phyloP scores from a whole-genome alignment of 192 early-diverging fungal species.

The Coemansia sp. region DNA sequence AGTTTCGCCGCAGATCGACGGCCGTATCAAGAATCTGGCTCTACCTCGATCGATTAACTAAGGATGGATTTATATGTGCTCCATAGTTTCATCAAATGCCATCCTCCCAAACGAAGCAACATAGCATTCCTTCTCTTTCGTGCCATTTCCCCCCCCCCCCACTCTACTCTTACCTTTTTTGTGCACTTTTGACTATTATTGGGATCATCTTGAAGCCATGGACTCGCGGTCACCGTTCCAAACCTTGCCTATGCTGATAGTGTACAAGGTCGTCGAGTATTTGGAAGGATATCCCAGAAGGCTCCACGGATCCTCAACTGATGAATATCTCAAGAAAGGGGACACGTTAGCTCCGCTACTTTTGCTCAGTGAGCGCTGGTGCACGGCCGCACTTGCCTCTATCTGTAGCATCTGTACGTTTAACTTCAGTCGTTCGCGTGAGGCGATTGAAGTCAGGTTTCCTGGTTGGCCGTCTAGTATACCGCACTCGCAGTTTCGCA shows the following conservation, averaged over 20 bases:
- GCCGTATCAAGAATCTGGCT: slow-evolving; percentile 49
- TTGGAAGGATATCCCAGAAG: background rate
- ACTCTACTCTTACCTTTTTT: background rate
- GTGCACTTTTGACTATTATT: background rate
- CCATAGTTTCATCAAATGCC: background rate
- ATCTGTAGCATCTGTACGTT: background rate
- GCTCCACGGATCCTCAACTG: too few species aligned
- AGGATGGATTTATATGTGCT: background rate
- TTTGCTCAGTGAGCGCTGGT: slow-evolving; percentile 3
- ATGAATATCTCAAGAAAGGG: background rate
- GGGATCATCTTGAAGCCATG: background rate
- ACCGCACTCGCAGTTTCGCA: background rate
- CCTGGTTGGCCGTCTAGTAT: background rate
- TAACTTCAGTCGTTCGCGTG: background rate
- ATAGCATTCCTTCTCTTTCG: background rate
- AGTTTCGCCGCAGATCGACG: slow-evolving; percentile 56
- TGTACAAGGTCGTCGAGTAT: slow-evolving; percentile 5
- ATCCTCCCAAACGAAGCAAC: background rate
- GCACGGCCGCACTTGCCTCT: background rate
- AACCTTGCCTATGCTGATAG: slow-evolving; percentile 2
- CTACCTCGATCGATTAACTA: background rate
- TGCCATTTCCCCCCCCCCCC: too few species aligned
- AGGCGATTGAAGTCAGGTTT: background rate
- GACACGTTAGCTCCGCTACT: background rate
- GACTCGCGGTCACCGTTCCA: background rate